These are phyloP conservation scores for Gremmenia infestans DNA, from an alignment of 2,329 filamentous ascomycete species.

Conservation along the genomic window DNA sequence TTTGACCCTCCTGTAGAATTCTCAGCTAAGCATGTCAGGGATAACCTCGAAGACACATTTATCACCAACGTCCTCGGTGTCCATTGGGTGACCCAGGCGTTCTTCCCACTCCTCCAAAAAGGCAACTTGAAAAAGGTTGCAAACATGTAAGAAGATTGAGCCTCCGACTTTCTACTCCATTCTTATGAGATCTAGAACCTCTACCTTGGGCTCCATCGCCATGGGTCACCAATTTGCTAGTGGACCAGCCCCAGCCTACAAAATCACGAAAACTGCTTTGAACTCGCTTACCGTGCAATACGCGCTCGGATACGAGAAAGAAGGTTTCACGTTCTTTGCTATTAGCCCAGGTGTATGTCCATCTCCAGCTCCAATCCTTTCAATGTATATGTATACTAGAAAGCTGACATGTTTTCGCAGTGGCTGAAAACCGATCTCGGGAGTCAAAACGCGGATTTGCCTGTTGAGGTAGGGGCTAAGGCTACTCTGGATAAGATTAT, in stretches of 20 bases:
- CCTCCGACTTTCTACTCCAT: neutral
- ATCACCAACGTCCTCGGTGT: conserved; percentile 35
- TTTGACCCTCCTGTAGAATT: no score
- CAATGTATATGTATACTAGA: no score
- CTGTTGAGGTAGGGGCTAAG: conserved; percentile 34
- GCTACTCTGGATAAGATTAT: conserved; percentile 39
- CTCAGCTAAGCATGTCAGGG: conserved; percentile 2
- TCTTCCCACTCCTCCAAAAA: conserved; percentile 15
- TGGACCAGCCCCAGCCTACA: conserved; percentile 36
- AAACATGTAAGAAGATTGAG: conserved; percentile 13
- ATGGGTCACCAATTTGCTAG: conserved; percentile 32
- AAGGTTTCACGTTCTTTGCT: conserved; percentile 40
- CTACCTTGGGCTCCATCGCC: conserved; percentile 11
- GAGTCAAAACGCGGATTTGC: conserved; percentile 36
- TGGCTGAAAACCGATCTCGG: conserved; percentile 44
- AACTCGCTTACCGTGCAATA: conserved; percentile 44
- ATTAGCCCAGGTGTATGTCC: conserved; percentile 41
- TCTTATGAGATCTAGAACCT: neutral
- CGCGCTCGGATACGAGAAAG: conserved; percentile 31
- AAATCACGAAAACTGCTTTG: conserved; percentile 43
- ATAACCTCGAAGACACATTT: conserved; percentile 30
- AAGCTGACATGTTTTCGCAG: neutral
- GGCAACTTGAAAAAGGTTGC: conserved; percentile 14
- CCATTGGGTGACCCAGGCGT: conserved; percentile 35
- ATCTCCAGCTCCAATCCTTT: neutral